Conservation (phyloP, 352 stramenopile genomes). For the Globisporangium lucens region DNA sequence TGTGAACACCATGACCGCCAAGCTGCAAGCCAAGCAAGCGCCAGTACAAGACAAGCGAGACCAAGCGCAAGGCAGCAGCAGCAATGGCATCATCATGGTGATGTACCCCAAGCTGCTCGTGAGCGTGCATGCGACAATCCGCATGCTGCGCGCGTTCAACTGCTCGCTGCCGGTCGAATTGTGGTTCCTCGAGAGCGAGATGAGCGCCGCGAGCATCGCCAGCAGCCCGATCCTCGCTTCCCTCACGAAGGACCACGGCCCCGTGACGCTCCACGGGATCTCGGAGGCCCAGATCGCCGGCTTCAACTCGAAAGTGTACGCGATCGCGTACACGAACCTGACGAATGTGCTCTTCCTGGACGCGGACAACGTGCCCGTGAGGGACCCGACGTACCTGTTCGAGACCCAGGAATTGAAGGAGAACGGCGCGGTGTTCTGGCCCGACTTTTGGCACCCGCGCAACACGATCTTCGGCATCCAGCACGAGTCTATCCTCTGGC, state of each 20-base stretch:
- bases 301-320: conserved; percentile 53
- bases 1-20: conserved; percentile 19
- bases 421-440: conserved; percentile 53
- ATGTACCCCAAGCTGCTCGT: conserved; percentile 53
- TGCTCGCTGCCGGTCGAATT: conserved; percentile 52
- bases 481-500: conserved; percentile 45
- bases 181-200: conserved; percentile 41
- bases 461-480: conserved; percentile 64
- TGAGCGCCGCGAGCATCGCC: conserved; percentile 19
- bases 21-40: conserved; percentile 10
- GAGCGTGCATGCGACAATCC: conserved; percentile 40
- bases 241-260: conserved; percentile 25
- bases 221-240: conserved; percentile 22
- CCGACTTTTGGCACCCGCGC: conserved; percentile 54
- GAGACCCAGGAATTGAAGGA: conserved; percentile 29
- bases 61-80: conserved; percentile 1
- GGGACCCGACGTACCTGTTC: conserved; percentile 53
- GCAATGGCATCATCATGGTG: conserved; percentile 48
- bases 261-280: conserved; percentile 23
- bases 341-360: conserved; percentile 49
- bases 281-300: conserved; percentile 21
- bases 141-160: conserved; percentile 25
- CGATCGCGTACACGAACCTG: conserved; percentile 37
- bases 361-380: conserved; percentile 47
- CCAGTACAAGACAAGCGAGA: conserved; percentile 1